Evolutionary conservation across 805 yeast species (phyloP).

Genomic region (Barnettozyma pratensis): DNA sequence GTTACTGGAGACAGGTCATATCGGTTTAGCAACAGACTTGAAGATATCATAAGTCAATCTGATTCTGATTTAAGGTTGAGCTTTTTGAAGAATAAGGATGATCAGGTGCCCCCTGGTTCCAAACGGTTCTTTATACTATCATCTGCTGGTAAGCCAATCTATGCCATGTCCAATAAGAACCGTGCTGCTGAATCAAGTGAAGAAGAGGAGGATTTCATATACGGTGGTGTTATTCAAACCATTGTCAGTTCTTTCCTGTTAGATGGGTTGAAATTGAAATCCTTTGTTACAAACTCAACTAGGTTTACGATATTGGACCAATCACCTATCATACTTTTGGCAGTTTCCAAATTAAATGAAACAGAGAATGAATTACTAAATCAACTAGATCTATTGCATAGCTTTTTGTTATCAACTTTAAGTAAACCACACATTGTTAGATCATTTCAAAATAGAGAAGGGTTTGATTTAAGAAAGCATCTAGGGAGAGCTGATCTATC

Average conservation of each 20-base stretch:
- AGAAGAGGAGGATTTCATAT: constrained; percentile 50
- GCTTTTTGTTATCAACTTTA: constrained; percentile 74
- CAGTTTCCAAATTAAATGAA: constrained; percentile 56
- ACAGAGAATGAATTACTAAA: constrained; percentile 43
- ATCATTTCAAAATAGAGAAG: constrained; percentile 65
- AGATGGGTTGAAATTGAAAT: constrained; percentile 32
- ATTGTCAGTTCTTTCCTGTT: constrained; percentile 64
- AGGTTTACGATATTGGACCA: constrained; percentile 55
- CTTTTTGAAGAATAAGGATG: constrained; percentile 12
- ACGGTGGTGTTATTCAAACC: constrained; percentile 78
- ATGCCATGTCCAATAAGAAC: constrained; percentile 40
- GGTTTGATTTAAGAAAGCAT: constrained; percentile 74
- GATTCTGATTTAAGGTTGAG: constrained; percentile 13
- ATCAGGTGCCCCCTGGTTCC: constrained; percentile 1
- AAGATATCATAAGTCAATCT: constrained; percentile 23
- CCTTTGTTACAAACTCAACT: constrained; percentile 43
- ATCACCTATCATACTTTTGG: constrained; percentile 69
- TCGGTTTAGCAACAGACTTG: constrained; percentile 16
- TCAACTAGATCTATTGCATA: constrained; percentile 69
- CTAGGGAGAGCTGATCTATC: constrained; percentile 71
- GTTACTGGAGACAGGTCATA: neutral
- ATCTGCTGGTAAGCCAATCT: constrained; percentile 85
- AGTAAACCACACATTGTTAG: constrained; percentile 73
- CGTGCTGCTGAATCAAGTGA: neutral
- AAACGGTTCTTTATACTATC: constrained; percentile 80